Evolutionary conservation across 2,329 filamentous ascomycete genomes (phyloP), one percentile per base, ranked within the genome.

Genomic region (Raffaelea albimanens): DNA sequence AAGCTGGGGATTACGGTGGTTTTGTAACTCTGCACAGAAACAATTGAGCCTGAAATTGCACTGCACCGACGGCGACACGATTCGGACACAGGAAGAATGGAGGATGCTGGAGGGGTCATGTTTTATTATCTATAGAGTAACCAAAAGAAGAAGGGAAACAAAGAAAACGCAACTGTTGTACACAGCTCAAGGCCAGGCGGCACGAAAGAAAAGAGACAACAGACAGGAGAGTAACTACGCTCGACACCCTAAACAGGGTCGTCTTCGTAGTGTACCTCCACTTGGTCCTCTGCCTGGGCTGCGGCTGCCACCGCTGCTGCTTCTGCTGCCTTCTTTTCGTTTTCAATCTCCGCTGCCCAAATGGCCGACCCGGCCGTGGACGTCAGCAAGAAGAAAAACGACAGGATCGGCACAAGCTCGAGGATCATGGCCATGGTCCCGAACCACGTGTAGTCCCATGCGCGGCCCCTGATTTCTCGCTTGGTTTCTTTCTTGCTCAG

Each of bases 381-480:
- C 0, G 91, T 96, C 55, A 98, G 68, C 36, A 97, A 73, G 63
- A 97, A 96, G 61, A 97, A 82, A 74, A 98, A 94, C n/a, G 86
- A 94, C 43, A 96, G 66, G 13, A 91, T 75, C 1, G 93, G 93
- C 9, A 96, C 74, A n/a, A 97, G 75, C 66, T 96, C 87, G 23
- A 97, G 66, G 7, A 88, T 43, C 55, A 57, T 58, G 48, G 89
- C 87, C 4, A 93, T 74, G 1, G 85, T 87, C 16, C 93, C 93
- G 59, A 97, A 96, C 87, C 87, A 95, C 14, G 88, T 83, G 61
- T 96, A 97, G 50, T 93, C 86, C 78, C 87, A 86, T 52, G 78
- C 72, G 46, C 84, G 75, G 40, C 70, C 71, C 50, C 73, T 74
- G 23, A 91, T 77, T 57, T 85, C 87, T 23, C 69, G 70, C 57